phyloP scores from a whole-genome alignment of 176 grass and related monocot species.

The Triticum turgidum region DNA sequence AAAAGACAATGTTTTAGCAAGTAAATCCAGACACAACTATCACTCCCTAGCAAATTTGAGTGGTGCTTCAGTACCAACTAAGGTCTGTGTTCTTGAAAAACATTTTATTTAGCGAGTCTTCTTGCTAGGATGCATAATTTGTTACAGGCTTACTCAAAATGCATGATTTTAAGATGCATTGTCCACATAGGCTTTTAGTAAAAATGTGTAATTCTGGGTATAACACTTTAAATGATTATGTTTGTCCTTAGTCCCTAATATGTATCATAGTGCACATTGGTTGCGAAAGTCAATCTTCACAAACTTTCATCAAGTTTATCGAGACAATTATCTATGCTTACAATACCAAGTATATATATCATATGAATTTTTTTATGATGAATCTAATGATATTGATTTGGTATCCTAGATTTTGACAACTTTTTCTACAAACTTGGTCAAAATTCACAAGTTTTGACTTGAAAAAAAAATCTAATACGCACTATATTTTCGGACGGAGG shows the following conservation, averaged over 20 bases:
- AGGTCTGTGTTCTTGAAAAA: background rate
- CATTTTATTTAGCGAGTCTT: background rate
- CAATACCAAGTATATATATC: background rate
- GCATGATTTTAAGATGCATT: conserved; percentile 1
- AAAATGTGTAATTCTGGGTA: background rate
- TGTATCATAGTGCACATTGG: background rate
- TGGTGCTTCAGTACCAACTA: background rate
- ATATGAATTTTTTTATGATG: background rate
- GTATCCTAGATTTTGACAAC: background rate
- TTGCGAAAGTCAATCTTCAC: background rate
- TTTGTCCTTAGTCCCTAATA: background rate
- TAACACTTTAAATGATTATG: background rate
- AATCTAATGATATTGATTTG: background rate
- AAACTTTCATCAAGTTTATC: background rate
- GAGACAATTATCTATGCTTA: background rate
- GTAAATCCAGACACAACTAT: background rate
- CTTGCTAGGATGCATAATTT: background rate
- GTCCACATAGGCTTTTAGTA: background rate
- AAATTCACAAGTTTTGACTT: background rate
- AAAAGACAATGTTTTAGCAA: background rate
- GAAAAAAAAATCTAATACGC: background rate
- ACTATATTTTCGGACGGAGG: background rate
- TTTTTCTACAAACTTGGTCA: background rate
- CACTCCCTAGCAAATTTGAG: background rate
- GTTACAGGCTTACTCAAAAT: background rate